phyloP scores from a whole-genome alignment of 2,329 filamentous ascomycete genomes.

The Aspergillus sp. region DNA sequence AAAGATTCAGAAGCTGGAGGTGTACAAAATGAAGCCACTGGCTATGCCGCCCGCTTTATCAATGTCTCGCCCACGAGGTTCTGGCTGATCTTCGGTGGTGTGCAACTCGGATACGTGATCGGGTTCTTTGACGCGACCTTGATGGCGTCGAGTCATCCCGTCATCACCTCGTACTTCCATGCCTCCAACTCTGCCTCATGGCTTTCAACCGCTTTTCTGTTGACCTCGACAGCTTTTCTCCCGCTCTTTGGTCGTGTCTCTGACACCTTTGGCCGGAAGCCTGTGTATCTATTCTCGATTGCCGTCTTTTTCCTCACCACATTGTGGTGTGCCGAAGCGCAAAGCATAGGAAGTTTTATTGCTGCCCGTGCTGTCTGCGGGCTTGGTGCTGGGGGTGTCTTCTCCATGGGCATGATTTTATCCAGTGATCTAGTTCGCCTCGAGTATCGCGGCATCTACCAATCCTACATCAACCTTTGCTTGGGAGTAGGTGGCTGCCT shows the following conservation, averaged over 20 bases:
- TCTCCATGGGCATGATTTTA: slow-evolving; percentile 64
- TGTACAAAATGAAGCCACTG: slow-evolving; percentile 10
- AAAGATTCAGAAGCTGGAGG: slow-evolving; percentile 9
- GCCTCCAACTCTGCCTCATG: slow-evolving; percentile 78
- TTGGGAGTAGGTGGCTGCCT: slow-evolving; percentile 39
- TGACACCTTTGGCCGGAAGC: slow-evolving; percentile 70
- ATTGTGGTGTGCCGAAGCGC: slow-evolving; percentile 68
- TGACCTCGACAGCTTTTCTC: slow-evolving; percentile 75
- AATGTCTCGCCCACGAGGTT: slow-evolving; percentile 50
- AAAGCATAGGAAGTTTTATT: slow-evolving; percentile 70
- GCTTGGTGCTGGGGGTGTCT: slow-evolving; percentile 69
- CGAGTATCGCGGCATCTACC: slow-evolving; percentile 53
- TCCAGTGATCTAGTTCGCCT: slow-evolving; percentile 71
- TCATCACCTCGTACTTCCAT: slow-evolving; percentile 77
- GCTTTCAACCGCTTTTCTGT: slow-evolving; percentile 75
- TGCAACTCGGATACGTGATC: slow-evolving; percentile 58
- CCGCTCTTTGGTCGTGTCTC: slow-evolving; percentile 73
- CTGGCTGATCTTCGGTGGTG: slow-evolving; percentile 61
- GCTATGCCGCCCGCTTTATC: slow-evolving; percentile 36
- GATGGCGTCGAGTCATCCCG: slow-evolving; percentile 78
- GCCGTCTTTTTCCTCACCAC: slow-evolving; percentile 65
- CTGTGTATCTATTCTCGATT: slow-evolving; percentile 64
- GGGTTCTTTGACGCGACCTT: slow-evolving; percentile 72
- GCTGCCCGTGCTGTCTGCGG: slow-evolving; percentile 69
- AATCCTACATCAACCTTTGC: slow-evolving; percentile 43